Evolutionary conservation across 805 yeast species (phyloP), one percentile per base, ranked within the genome.

Genomic region (Pichia californica): DNA sequence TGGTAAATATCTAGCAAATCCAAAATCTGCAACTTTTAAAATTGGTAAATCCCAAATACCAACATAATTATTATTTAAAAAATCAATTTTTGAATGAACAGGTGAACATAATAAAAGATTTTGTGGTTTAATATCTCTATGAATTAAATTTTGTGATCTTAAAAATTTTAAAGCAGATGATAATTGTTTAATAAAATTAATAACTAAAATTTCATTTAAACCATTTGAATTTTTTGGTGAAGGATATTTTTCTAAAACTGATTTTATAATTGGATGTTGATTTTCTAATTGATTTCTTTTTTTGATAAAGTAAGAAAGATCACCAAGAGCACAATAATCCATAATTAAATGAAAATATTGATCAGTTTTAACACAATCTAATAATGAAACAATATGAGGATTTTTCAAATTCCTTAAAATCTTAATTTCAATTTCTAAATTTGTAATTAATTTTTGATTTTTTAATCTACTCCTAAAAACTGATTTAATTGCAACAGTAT

Each of bases 261-360:
- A 77, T 29, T 81, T 79, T 31, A 89, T 77, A 36, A 85, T 72
- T 0, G 96, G 96, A 61, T 88, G 87, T 7, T 83, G 77, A 51
- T 75, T 72, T 30, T 78, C 74, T 38, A 88, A 68, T 59, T 83
- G 88, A 52, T 76, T 76, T 56, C 89, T 73, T 58, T 79, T 81
- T 56, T 85, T 77, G 44, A 93, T 89, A 53, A 93, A 83, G 56
- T 81, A 86, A 0, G 95, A 85, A 49, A 93, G 71, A 64, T 93
- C 99, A 13, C 99, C 99, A 59, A 93, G 69, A 1, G 97, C 81
- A 61, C 99, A 93, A 67, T 88, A 93, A 62, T 93, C 98, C 97
- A 93, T 93, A 15, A 91, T 81, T 49, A 93, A 68, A 59, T 88
- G 91, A 67, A 88, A 87, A 62, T 89, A 87, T 30, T 62, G 57